Evolutionary conservation across 2,329 filamentous ascomycete species (phyloP).

Genomic region (Dendryphion nanum): DNA sequence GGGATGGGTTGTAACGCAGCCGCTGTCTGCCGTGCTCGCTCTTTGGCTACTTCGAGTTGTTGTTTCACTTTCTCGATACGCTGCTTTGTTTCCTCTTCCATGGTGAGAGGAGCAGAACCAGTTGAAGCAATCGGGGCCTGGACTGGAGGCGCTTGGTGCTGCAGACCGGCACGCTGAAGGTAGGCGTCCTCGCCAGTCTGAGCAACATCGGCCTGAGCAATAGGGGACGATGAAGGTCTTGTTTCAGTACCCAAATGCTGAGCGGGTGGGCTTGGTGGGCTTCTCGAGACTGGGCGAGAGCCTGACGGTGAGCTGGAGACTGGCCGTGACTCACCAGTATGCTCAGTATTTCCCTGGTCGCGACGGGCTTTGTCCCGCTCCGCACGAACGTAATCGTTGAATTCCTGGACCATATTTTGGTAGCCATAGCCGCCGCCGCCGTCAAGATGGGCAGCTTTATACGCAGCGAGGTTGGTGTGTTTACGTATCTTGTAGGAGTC

Average conservation of each 20-base stretch:
- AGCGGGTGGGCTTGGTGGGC: not conserved
- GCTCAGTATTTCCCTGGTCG: slow-evolving; percentile 19
- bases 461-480: slow-evolving; percentile 27
- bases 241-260: too few relatives aligned
- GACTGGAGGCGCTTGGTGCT: not conserved
- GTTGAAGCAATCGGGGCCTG: not conserved
- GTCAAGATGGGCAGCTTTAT: too few relatives aligned
- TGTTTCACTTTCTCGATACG: not conserved
- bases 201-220: not conserved
- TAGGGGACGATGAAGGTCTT: too few relatives aligned
- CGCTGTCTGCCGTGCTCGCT: not conserved
- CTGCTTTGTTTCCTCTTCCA: not conserved
- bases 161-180: not conserved
- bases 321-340: slow-evolving; percentile 41
- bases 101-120: not conserved
- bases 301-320: not conserved
- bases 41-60: not conserved
- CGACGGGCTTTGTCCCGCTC: slow-evolving; percentile 7
- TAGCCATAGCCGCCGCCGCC: slow-evolving; percentile 27
- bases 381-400: slow-evolving; percentile 21
- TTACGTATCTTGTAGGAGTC: slow-evolving; percentile 23
- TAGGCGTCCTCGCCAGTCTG: not conserved
- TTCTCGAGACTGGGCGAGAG: not conserved
- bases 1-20: slow-evolving; percentile 27
- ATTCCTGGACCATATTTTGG: slow-evolving; percentile 20